Conservation (phyloP, 2,329 filamentous ascomycete genomes). For the Hymenoscyphus albidus region DNA sequence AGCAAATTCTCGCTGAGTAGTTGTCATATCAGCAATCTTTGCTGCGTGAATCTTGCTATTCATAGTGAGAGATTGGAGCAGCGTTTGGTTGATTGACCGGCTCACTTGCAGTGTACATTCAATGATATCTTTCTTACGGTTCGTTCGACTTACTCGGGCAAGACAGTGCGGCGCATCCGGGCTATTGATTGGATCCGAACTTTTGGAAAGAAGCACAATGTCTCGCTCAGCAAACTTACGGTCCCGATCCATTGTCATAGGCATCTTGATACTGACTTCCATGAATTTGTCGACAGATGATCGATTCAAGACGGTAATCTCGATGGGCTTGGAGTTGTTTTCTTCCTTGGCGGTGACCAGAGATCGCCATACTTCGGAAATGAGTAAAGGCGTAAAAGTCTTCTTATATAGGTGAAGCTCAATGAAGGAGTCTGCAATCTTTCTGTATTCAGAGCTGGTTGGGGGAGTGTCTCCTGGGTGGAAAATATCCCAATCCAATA, state of each 20-base stretch:
- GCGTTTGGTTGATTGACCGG: constrained; percentile 46
- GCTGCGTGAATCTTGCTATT: constrained; percentile 67
- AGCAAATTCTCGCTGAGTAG: constrained; percentile 92
- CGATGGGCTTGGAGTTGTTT: constrained; percentile 72
- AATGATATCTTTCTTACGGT: constrained; percentile 72
- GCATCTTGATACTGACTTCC: constrained; percentile 83
- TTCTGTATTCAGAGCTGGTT: constrained; percentile 65
- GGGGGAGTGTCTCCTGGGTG: constrained; percentile 84
- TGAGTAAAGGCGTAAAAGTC: constrained; percentile 85
- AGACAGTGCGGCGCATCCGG: constrained; percentile 73
- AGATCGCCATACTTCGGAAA: constrained; percentile 92
- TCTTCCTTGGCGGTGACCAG: constrained; percentile 91
- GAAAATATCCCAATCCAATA: constrained; percentile 94
- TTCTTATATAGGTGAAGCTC: constrained; percentile 77
- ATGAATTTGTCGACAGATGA: constrained; percentile 90
- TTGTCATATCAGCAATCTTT: constrained; percentile 89
- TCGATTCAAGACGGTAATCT: constrained; percentile 82
- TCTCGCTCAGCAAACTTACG: constrained; percentile 77
- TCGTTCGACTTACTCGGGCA: constrained; percentile 75
- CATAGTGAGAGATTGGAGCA: constrained; percentile 61
- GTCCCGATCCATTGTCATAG: constrained; percentile 65
- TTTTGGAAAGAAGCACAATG: constrained; percentile 78
- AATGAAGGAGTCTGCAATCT: constrained; percentile 73
- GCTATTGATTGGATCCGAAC: constrained; percentile 64
- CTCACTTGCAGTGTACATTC: constrained; percentile 86